Conservation (phyloP, 352 stramenopile species). For the Pythium brachiatum region DNA sequence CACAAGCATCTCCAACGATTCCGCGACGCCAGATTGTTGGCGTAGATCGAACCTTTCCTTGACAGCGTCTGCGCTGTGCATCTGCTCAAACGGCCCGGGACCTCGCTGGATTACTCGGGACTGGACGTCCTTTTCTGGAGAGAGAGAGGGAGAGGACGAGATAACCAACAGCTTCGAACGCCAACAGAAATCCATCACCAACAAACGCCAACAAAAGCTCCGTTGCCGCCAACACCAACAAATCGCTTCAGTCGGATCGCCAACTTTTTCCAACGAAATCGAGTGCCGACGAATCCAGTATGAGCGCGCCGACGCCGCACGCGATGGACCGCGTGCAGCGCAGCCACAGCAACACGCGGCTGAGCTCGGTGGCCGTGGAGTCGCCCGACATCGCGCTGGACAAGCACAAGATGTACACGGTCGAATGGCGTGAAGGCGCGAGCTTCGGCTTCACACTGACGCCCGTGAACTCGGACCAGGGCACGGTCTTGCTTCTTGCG, state of each 20-base stretch:
- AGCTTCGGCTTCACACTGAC: conserved; percentile 72
- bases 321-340: conserved; percentile 6
- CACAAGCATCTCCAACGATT: conserved; percentile 12
- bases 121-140: background rate
- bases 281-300: background rate
- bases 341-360: conserved; percentile 9
- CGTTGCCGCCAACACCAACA: conserved; percentile 7
- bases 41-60: conserved; percentile 6
- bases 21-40: conserved; percentile 13
- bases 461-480: conserved; percentile 65
- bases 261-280: background rate
- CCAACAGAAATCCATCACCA: conserved; percentile 1
- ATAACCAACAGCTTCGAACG: background rate
- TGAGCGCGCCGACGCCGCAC: conserved; percentile 10
- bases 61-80: conserved; percentile 2
- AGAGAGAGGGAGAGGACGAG: background rate
- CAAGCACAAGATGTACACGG: conserved; percentile 76
- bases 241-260: background rate
- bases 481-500: conserved; percentile 57
- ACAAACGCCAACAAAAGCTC: conserved; percentile 4
- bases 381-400: conserved; percentile 46
- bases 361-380: conserved; percentile 15
- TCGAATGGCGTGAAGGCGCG: conserved; percentile 58
- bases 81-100: background rate
- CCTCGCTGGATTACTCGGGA: background rate